Evolutionary conservation across 805 yeast species (phyloP), one percentile per base, ranked within the genome.

Genomic region (Saccharomycopsis microspora): DNA sequence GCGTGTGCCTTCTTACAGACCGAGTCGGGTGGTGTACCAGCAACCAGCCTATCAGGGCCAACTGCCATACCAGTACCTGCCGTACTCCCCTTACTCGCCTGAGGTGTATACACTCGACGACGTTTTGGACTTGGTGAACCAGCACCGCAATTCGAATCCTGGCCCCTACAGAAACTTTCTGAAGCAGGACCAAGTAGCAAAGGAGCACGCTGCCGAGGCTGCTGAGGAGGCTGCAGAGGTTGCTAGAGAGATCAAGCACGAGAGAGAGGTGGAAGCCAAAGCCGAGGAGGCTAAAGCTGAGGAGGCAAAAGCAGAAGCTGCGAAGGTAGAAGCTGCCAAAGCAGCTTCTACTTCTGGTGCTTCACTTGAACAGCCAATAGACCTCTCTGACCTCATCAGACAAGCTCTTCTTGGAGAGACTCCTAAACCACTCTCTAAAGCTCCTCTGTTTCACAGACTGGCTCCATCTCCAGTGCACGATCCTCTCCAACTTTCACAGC

Each of bases 401-500:
- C 49, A 51, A 28, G 54, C 54, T 27, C 37, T 51, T n/a, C 29
- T 42, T 39, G 49, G 40, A 43, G 51, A 43, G 11, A 8, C 11
- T 7, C 8, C 8, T 9, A 44, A 37, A 37, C 37, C 11, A 5
- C 46, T 36, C 34, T 34, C 43, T 6, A 46, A 36, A 30, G 43
- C 40, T 28, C 32, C 48, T n/a, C 30, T 48, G 3, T 49, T 59
- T 28, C 64, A 61, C 46, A 43, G 57, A 5, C 52, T 53, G 11
- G 61, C 61, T 3, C 62, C 64, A 35, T 56, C 65, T 0, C 65
- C 67, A 5, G 51, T 58, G 6, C 62, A 67, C 38, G 71, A 66
- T 45, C 69, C 73, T 5, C 54, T 71, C 31, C 70, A 70, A 55
- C 67, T 71, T 3, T 70, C 75, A 4, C 68, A 69, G 44, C 75